Evolutionary conservation across 2,329 filamentous ascomycete genomes (phyloP), one percentile per base, ranked within the genome.

Genomic region (Setomelanomma holmii): DNA sequence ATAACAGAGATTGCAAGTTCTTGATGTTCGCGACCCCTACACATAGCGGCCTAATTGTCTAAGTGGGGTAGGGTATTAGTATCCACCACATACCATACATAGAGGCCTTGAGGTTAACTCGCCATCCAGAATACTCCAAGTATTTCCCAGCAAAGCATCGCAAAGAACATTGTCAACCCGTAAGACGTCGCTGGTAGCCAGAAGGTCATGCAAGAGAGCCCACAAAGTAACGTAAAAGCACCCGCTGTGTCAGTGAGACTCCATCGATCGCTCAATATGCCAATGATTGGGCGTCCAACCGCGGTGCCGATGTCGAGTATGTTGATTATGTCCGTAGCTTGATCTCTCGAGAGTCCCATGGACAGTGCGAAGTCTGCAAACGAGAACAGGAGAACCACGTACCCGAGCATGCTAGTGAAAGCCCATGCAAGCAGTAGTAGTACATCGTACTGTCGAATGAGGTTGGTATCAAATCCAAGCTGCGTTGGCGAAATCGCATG

Each of bases 121-220:
- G 75, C 74, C 67, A 77, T 77, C 79, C 80, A 83, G 55, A 80
- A 81, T 0, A 78, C 73, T 0, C 81, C 80, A 22, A 80, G 61
- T 6, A 79, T 75, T 5, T 75, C 74, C 2, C 81, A 81, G 45
- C 68, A 67, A 0, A 79, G 24, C 7, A 82, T 54, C 0, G 74
- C 73, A 51, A 80, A 81, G 48, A 81, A 71, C 1, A 79, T 58
- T 1, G 77, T 63, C 7, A 80, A 56, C 1, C 72, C 79, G 46
- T 74, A 82, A 5, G 65, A 72, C 2, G 63, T 71, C 3, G 78
- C 75, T 3, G 78, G 78, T 1, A 80, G 66, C 81, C 81, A 83
- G 19, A 82, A 67, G 0, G 70, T 79, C 78, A 36, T 73, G 66
- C 4, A 67, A 45, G 5, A 82, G 11, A 19, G 69, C 68, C 42